Conservation (phyloP, 2,329 filamentous ascomycete species). For the Furcasterigmium sp. region DNA sequence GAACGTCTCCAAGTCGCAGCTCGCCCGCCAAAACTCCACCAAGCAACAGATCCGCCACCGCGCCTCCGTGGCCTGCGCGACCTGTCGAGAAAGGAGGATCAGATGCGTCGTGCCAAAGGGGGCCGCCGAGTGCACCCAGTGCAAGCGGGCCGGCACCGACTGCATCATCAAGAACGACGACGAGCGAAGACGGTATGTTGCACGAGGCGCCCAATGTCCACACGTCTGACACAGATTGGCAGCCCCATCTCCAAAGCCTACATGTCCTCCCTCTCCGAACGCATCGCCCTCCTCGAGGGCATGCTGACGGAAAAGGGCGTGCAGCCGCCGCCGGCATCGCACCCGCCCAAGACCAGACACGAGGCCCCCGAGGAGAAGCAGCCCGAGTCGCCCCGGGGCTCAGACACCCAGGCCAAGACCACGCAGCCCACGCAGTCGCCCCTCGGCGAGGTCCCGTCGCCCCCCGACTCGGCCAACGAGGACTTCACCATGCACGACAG, state of each 20-base stretch:
- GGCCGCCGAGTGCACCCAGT: constrained; percentile 45
- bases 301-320: constrained; percentile 46
- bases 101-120: constrained; percentile 50
- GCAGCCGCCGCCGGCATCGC: constrained; percentile 41
- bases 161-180: constrained; percentile 55
- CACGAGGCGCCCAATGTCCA: constrained; percentile 1
- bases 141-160: constrained; percentile 41
- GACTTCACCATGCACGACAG: constrained; percentile 20
- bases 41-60: constrained; percentile 37
- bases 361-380: constrained; percentile 16
- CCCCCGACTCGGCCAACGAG: constrained; percentile 25
- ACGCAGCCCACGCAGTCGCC: constrained; percentile 15
- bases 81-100: constrained; percentile 40
- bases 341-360: constrained; percentile 47
- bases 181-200: constrained; percentile 43
- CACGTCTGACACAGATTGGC: too few relatives aligned
- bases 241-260: constrained; percentile 55
- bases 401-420: neutral
- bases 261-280: constrained; percentile 50
- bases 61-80: constrained; percentile 50
- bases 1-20: constrained; percentile 22
- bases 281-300: constrained; percentile 44
- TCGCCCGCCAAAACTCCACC: constrained; percentile 16
- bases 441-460: constrained; percentile 19
- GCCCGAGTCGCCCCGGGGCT: neutral